phyloP scores from a whole-genome alignment of 2,329 filamentous ascomycete genomes.

The Ampelomyces quisqualis region DNA sequence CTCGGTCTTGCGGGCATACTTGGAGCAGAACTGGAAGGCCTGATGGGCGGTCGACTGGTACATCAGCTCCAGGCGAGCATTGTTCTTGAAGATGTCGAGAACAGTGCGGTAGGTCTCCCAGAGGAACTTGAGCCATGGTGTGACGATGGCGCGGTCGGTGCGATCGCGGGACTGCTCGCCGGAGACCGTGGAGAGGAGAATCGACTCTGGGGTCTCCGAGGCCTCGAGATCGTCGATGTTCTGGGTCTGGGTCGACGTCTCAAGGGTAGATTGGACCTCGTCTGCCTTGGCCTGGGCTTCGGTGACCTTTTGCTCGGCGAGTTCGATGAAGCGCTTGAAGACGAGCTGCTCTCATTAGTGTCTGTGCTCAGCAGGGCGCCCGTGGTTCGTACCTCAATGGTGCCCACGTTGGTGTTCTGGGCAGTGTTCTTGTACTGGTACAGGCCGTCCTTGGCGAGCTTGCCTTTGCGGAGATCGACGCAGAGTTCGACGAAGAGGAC shows the following conservation, averaged over 20 bases:
- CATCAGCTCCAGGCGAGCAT: conserved; percentile 93
- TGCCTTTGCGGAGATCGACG: conserved; percentile 96
- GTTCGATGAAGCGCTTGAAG: conserved; percentile 95
- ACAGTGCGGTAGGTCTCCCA: conserved; percentile 99
- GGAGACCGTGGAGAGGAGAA: conserved; percentile 94
- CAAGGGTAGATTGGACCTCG: conserved; percentile 84
- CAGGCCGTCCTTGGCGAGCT: conserved; percentile 95
- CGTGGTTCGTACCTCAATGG: conserved; percentile 74
- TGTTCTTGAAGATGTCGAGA: conserved; percentile 97
- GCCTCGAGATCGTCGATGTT: conserved; percentile 95
- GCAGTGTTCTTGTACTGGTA: conserved; percentile 99
- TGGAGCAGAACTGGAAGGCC: conserved; percentile 97
- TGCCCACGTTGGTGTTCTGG: conserved; percentile 97
- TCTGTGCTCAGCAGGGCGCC: not conserved
- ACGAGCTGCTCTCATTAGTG: conserved; percentile 59
- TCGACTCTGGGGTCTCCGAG: conserved; percentile 95
- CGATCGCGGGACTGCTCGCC: conserved; percentile 97
- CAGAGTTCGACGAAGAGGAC: conserved; percentile 94
- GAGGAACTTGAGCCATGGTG: conserved; percentile 98
- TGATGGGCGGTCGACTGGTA: conserved; percentile 98
- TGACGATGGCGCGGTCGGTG: conserved; percentile 96
- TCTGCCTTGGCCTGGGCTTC: conserved; percentile 95
- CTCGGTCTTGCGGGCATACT: conserved; percentile 98
- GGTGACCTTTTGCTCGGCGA: conserved; percentile 93
- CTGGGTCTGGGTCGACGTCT: conserved; percentile 69